Evolutionary conservation across 108 stramenopile genomes (phyloP).

Genomic region (Fragilaria crotonensis): DNA sequence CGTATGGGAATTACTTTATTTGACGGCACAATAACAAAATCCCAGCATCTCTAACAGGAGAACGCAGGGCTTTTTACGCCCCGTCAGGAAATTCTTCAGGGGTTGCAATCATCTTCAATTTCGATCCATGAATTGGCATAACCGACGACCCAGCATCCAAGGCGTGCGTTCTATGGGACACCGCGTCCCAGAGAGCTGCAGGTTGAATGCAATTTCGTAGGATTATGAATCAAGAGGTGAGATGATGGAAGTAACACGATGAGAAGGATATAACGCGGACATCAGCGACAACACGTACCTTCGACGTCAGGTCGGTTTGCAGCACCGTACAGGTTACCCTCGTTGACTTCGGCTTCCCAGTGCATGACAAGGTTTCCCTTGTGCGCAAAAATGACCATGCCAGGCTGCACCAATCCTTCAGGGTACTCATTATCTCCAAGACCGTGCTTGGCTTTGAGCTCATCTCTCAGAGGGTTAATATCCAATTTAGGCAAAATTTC

Average conservation of each 20-base stretch:
- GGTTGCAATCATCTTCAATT: constrained; percentile 24
- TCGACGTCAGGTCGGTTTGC: constrained; percentile 24
- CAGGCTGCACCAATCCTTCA: constrained; percentile 40
- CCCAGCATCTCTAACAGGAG: too few relatives aligned
- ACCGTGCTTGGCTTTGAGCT: constrained; percentile 10
- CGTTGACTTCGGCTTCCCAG: constrained; percentile 19
- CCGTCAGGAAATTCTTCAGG: background rate
- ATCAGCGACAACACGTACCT: constrained; percentile 14
- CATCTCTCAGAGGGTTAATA: constrained; percentile 14
- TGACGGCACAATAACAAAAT: too few relatives aligned
- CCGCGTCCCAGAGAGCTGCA: constrained; percentile 20
- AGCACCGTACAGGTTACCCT: constrained; percentile 10
- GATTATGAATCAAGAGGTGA: too few relatives aligned
- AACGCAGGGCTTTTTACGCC: too few relatives aligned
- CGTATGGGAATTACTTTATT: too few relatives aligned
- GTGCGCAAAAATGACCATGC: constrained; percentile 41
- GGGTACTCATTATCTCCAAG: constrained; percentile 25
- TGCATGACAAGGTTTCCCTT: constrained; percentile 26
- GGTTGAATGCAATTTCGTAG: too few relatives aligned
- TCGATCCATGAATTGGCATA: constrained; percentile 27
- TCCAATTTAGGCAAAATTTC: constrained; percentile 18
- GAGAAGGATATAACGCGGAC: too few relatives aligned
- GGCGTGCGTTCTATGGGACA: constrained; percentile 34
- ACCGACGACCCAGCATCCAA: constrained; percentile 34
- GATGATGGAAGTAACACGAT: too few relatives aligned